Evolutionary conservation across 208 protist species (phyloP).

Genomic region (Leishmania major): DNA sequence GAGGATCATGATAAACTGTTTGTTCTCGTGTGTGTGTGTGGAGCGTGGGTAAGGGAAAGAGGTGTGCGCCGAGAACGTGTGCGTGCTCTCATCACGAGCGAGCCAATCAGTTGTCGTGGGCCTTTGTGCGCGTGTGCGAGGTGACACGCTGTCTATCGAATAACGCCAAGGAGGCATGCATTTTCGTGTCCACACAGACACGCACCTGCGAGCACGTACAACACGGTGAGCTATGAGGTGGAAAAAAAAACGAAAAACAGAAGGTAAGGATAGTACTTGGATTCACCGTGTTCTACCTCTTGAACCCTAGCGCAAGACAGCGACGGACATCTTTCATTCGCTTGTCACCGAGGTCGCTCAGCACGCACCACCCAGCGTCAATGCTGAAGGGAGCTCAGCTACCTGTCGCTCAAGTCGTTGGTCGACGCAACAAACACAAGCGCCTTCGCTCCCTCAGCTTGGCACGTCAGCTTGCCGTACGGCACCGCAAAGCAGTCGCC

Average conservation of each 20-base stretch:
- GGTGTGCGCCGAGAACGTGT: neutral
- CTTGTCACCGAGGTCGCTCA: neutral
- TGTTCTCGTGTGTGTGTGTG: neutral
- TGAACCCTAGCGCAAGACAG: neutral
- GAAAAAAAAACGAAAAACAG: too few species aligned
- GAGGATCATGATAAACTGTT: neutral
- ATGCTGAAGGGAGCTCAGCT: slow-evolving; percentile 8
- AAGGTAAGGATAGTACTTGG: neutral
- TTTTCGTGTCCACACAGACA: neutral
- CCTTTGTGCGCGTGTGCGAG: neutral
- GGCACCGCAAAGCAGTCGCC: slow-evolving; percentile 86
- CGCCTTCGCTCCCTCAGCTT: slow-evolving; percentile 51
- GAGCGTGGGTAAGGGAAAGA: neutral
- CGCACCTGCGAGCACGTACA: neutral
- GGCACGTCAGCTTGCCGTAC: slow-evolving; percentile 59
- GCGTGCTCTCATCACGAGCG: neutral
- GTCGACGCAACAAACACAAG: slow-evolving; percentile 88
- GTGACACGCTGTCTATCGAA: neutral
- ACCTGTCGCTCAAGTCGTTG: slow-evolving; percentile 38
- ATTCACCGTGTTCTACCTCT: neutral
- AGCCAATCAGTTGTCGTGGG: neutral
- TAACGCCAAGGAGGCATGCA: neutral
- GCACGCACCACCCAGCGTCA: neutral
- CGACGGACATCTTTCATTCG: neutral
- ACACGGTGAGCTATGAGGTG: neutral